Evolutionary conservation across 169 alveolate genomes (phyloP).

Genomic region (Plasmodium blacklocki): DNA sequence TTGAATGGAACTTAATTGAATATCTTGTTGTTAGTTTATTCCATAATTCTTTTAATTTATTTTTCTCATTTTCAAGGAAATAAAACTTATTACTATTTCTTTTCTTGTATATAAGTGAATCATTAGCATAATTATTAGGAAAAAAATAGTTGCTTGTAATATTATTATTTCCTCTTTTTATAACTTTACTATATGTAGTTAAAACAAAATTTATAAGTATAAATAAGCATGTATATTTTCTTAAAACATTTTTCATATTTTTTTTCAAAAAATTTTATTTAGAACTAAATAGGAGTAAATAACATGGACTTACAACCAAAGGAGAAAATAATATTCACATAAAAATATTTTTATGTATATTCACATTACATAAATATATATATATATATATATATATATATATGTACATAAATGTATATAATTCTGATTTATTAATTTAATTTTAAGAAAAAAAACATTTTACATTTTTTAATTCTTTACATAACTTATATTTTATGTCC

Average conservation of each 20-base stretch:
- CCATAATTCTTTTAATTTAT: conserved; percentile 65
- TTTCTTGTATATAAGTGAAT: background rate
- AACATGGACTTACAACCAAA: background rate
- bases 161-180: background rate
- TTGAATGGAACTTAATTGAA: background rate
- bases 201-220: conserved; percentile 1
- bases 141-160: background rate
- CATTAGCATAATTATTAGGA: conserved; percentile 3
- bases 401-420: background rate
- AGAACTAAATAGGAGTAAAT: too few species aligned
- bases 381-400: conserved; percentile 1
- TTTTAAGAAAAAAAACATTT: too few species aligned
- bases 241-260: conserved; percentile 72
- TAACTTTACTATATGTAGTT: background rate
- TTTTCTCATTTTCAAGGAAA: conserved; percentile 38
- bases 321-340: background rate
- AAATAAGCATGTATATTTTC: conserved; percentile 7
- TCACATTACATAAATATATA: background rate
- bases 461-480: too few species aligned
- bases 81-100: conserved; percentile 8
- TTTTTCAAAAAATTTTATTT: background rate
- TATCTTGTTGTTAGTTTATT: background rate
- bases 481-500: too few species aligned
- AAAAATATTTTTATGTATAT: background rate
- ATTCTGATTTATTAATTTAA: too few species aligned